Base-by-base conservation (phyloP, 345 rosid genomes). In the Nasturtium officinale region DNA sequence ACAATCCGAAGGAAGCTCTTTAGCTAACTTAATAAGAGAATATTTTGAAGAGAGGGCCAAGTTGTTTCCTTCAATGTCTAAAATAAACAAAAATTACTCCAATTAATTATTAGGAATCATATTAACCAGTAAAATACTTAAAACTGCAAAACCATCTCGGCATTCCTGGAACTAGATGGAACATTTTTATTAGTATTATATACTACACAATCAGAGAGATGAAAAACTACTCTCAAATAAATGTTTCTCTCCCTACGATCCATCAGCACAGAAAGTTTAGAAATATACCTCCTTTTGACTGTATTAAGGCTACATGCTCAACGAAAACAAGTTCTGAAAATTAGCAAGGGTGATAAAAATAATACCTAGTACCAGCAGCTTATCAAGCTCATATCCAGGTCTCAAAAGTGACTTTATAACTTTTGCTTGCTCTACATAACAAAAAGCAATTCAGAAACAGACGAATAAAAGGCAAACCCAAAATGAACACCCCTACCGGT, bases 301-400 rank as follows among this genome's bases (percentile, higher is more conserved):
- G n/a, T n/a, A n/a, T n/a, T n/a, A n/a, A n/a, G n/a, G n/a, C n/a
- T n/a, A n/a, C n/a, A n/a, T n/a, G n/a, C n/a, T n/a, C n/a, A n/a
- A n/a, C n/a, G n/a, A n/a, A n/a, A n/a, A n/a, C n/a, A n/a, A n/a
- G n/a, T n/a, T n/a, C n/a, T n/a, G n/a, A n/a, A n/a, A n/a, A 23
- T 23, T 23, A 35, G 38, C 3, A 35, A 37, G 62, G 20, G 63
- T 64, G 15, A 23, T 20, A 25, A 50, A 54, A 21, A 58, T n/a
- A 61, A 67, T 89, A 95, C 99, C 96, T 79, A 95, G 71, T 71
- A 95, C 91, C 77, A 95, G 71, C 51, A 95, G 90, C 71, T 84
- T 86, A 52, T 88, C 91, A 81, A 91, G 88, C 82, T 84, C 86
- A 61, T 84, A 84, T 71, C 96, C 99, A 72, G 96, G 96, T 83